Conservation (phyloP, 257 asterid genomes). For the Gardenia jasminoides region DNA sequence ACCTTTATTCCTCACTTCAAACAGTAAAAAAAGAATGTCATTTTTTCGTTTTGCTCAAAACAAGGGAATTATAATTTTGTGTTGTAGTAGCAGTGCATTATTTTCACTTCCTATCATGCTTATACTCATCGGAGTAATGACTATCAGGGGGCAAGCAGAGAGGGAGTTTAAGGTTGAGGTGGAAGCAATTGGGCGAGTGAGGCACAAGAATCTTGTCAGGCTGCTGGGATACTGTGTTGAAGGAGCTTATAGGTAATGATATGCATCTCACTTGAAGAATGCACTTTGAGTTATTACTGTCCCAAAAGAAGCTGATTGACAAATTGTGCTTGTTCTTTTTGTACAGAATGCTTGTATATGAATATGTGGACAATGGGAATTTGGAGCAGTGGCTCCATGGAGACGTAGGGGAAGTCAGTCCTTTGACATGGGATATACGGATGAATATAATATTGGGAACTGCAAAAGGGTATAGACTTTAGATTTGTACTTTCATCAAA, state of each 20-base stretch:
- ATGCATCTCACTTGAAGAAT: neutral
- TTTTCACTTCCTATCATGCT: constrained; percentile 17
- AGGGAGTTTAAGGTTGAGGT: constrained; percentile 95
- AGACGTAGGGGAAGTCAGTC: constrained; percentile 88
- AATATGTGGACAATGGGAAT: constrained; percentile 84
- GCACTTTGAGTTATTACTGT: neutral
- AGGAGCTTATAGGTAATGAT: constrained; percentile 84
- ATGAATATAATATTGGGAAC: constrained; percentile 76
- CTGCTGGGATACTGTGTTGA: constrained; percentile 93
- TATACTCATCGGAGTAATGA: constrained; percentile 18
- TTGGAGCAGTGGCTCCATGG: constrained; percentile 99
- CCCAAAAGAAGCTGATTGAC: constrained; percentile 22
- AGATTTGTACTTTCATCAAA: neutral
- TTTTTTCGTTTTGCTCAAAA: neutral
- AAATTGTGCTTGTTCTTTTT: neutral
- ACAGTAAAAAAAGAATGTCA: neutral
- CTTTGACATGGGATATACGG: constrained; percentile 87
- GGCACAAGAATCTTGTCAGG: constrained; percentile 95
- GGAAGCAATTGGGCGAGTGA: constrained; percentile 87
- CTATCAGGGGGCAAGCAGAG: constrained; percentile 90
- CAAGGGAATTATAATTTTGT: neutral
- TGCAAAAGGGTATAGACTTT: constrained; percentile 69
- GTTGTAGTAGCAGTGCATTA: constrained; percentile 8
- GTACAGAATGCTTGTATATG: constrained; percentile 91
- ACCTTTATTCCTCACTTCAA: neutral